phyloP scores from a whole-genome alignment of 345 rosid genomes.

The Murraya koenigii region DNA sequence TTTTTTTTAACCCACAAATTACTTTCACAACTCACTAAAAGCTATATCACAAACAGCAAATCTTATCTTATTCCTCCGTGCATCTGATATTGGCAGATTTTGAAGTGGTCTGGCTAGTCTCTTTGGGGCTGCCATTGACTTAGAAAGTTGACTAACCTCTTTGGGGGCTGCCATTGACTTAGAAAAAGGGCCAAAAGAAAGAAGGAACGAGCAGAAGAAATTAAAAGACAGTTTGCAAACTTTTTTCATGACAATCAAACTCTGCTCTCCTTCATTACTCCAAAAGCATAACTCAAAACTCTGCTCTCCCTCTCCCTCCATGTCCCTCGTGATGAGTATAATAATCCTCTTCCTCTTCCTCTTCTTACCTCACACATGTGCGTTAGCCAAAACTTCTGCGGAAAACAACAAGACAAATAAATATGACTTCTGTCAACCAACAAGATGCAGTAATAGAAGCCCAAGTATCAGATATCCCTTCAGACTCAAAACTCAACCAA shows the following conservation, averaged over 20 bases:
- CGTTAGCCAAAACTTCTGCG: not conserved
- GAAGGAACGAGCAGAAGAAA: no score
- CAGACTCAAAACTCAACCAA: conserved; percentile 8
- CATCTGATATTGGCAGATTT: no score
- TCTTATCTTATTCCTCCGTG: no score
- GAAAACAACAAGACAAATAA: not conserved
- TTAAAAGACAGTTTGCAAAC: not conserved
- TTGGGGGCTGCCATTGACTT: not conserved
- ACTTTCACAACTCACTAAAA: no score
- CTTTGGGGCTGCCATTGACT: not conserved
- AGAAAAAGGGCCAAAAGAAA: no score
- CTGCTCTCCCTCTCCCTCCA: not conserved
- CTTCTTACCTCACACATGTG: not conserved
- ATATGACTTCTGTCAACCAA: conserved; percentile 1
- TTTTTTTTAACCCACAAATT: no score
- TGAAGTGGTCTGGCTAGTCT: not conserved
- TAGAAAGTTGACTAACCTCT: no score
- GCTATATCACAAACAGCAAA: no score
- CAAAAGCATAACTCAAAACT: no score
- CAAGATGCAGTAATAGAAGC: not conserved
- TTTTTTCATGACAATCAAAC: not conserved
- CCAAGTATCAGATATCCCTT: conserved; percentile 14
- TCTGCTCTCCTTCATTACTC: no score
- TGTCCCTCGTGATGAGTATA: not conserved
- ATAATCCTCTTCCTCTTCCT: conserved; percentile 8